These are phyloP conservation scores for Nemania sp. DNA, from an alignment of 2,329 filamentous ascomycete species.

Conservation along the genomic window DNA sequence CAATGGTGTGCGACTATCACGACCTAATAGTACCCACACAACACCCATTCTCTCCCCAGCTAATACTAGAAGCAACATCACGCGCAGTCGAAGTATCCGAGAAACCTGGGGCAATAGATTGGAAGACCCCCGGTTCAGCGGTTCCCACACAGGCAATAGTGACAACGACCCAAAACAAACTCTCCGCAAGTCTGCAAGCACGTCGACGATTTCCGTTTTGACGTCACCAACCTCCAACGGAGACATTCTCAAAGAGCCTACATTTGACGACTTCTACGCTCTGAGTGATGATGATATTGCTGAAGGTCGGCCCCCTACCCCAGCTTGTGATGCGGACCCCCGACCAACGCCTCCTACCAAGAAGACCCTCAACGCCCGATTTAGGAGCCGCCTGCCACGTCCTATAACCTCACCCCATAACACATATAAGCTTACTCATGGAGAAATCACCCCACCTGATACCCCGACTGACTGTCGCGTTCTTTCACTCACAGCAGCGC, in stretches of 20 bases:
- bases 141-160: conserved; percentile 19
- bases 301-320: conserved; percentile 53
- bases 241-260: conserved; percentile 62
- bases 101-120: conserved; percentile 47
- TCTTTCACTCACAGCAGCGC: conserved; percentile 60
- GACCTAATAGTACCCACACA: conserved; percentile 31
- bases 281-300: conserved; percentile 70
- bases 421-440: conserved; percentile 31
- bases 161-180: conserved; percentile 34
- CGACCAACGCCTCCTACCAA: conserved; percentile 49
- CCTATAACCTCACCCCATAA: conserved; percentile 21
- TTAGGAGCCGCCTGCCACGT: conserved; percentile 15
- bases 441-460: conserved; percentile 46
- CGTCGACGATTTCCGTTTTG: conserved; percentile 46
- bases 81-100: conserved; percentile 28
- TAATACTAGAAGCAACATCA: conserved; percentile 1
- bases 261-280: conserved; percentile 65
- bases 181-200: conserved; percentile 47
- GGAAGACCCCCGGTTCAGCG: conserved; percentile 37
- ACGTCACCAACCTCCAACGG: conserved; percentile 46
- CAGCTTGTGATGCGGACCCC: conserved; percentile 31
- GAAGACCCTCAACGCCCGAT: conserved; percentile 21
- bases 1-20: conserved; percentile 34
- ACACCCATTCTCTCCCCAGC: conserved; percentile 24
- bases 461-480: conserved; percentile 51